These are phyloP conservation scores for Hanseniaspora occidentalis DNA, from an alignment of 805 yeast genomes.

Conservation along the genomic window DNA sequence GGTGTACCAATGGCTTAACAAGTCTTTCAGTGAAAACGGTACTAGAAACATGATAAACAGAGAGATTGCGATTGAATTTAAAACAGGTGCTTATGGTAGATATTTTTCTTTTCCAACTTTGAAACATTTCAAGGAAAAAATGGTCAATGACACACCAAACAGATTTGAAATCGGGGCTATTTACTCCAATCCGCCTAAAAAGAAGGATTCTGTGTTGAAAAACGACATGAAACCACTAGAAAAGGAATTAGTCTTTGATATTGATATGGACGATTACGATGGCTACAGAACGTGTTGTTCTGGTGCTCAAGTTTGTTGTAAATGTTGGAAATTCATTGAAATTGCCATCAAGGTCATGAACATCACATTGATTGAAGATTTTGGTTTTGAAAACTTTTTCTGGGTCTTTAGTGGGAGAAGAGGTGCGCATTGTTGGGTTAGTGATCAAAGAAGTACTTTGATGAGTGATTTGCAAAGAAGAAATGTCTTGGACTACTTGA, in stretches of 20 bases:
- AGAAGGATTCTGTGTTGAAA: conserved; percentile 65
- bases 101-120: conserved; percentile 60
- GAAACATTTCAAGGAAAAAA: conserved; percentile 70
- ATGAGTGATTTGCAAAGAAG: conserved; percentile 64
- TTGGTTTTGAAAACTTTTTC: conserved; percentile 72
- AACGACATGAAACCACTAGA: conserved; percentile 58
- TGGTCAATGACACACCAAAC: conserved; percentile 62
- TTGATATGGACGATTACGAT: conserved; percentile 96
- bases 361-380: conserved; percentile 64
- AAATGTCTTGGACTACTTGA: conserved; percentile 74
- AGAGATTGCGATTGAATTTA: conserved; percentile 85
- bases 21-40: conserved; percentile 29
- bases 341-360: conserved; percentile 72
- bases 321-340: conserved; percentile 89
- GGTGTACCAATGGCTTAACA: conserved; percentile 83
- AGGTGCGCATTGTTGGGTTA: conserved; percentile 98
- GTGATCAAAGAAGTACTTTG: conserved; percentile 69
- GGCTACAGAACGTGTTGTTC: conserved; percentile 86
- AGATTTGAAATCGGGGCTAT: conserved; percentile 95
- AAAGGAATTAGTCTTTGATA: conserved; percentile 90
- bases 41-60: conserved; percentile 32
- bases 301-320: conserved; percentile 70
- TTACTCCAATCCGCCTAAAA: conserved; percentile 77
- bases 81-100: conserved; percentile 81
- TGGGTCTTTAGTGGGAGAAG: conserved; percentile 99